These are phyloP conservation scores for Neurospora cerealis DNA, from an alignment of 495 filamentous ascomycete genomes.

Conservation along the genomic window DNA sequence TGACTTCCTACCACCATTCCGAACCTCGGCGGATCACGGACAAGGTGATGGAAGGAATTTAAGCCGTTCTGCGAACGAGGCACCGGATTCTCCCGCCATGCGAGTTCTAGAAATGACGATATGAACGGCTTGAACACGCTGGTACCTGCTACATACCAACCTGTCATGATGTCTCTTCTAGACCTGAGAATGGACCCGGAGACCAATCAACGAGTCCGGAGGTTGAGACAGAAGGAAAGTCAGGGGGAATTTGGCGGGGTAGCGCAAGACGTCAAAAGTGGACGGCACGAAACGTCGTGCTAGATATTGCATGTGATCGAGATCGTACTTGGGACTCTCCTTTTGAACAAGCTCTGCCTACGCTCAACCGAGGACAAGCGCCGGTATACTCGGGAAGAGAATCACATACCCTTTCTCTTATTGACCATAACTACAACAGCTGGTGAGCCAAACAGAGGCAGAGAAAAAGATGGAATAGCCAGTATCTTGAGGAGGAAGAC, in stretches of 20 bases:
- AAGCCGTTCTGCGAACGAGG: neutral
- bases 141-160: neutral
- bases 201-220: neutral
- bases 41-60: neutral
- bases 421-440: neutral
- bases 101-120: neutral
- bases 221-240: neutral
- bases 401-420: neutral
- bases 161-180: neutral
- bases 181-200: neutral
- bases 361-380: neutral
- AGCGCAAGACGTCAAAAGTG: neutral
- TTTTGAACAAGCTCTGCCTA: neutral
- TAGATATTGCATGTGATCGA: neutral
- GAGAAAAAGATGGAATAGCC: neutral
- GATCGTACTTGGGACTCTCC: neutral
- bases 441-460: neutral
- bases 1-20: neutral
- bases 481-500: neutral
- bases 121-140: neutral
- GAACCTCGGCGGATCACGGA: neutral
- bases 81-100: neutral
- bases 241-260: neutral
- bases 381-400: neutral
- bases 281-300: neutral